phyloP scores from a whole-genome alignment of 2,329 filamentous ascomycete genomes.

The Herpomyces periplanetae region DNA sequence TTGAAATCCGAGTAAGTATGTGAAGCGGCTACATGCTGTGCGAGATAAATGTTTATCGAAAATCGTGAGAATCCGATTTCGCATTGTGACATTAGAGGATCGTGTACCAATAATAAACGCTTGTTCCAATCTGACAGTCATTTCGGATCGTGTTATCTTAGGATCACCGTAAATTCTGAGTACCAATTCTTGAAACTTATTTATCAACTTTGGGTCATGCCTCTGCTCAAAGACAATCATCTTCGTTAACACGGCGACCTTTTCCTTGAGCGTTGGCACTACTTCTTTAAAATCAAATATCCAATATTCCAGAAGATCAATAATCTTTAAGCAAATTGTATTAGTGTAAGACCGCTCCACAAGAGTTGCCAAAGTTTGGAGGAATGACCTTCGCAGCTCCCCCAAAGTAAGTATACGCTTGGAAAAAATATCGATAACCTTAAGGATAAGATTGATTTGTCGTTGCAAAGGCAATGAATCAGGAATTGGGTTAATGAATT shows the following conservation, averaged over 20 bases:
- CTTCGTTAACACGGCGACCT: slow-evolving; percentile 92
- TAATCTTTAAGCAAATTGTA: slow-evolving; percentile 53
- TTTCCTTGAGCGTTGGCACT: slow-evolving; percentile 90
- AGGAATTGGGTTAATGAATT: slow-evolving; percentile 16
- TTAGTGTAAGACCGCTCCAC: slow-evolving; percentile 78
- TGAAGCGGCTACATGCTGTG: slow-evolving; percentile 49
- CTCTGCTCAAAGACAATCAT: slow-evolving; percentile 86
- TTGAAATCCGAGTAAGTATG: slow-evolving; percentile 57
- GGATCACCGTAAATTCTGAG: slow-evolving; percentile 94
- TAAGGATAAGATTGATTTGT: slow-evolving; percentile 67
- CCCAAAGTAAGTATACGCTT: slow-evolving; percentile 67
- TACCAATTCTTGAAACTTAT: slow-evolving; percentile 73
- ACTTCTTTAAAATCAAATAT: slow-evolving; percentile 80
- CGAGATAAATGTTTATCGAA: slow-evolving; percentile 85
- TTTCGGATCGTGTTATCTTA: slow-evolving; percentile 67
- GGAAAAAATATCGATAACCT: slow-evolving; percentile 69
- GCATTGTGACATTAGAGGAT: slow-evolving; percentile 77
- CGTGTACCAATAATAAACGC: slow-evolving; percentile 84
- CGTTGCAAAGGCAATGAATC: slow-evolving; percentile 42
- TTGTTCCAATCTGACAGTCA: slow-evolving; percentile 88
- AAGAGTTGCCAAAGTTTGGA: slow-evolving; percentile 69
- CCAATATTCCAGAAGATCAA: slow-evolving; percentile 79
- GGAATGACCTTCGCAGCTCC: slow-evolving; percentile 60
- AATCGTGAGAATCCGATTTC: slow-evolving; percentile 77
- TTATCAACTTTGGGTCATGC: slow-evolving; percentile 41